Percentiles rank a stretch among this genome's conserved stretches.
Conservation (phyloP, 345 rosid species). For the Syzygium aromaticum region DNA sequence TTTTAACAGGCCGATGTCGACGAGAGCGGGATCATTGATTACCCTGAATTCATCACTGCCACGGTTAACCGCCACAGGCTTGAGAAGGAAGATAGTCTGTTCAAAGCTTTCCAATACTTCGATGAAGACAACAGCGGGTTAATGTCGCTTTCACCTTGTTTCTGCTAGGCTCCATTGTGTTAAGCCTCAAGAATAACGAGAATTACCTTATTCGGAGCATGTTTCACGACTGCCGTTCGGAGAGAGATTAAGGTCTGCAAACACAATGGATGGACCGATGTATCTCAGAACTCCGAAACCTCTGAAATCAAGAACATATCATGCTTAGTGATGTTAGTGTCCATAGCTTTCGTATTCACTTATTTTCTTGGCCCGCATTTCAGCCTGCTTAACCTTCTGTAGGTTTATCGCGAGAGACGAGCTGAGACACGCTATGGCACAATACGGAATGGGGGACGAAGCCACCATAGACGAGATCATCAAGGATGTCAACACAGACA, state of each 20-base stretch:
- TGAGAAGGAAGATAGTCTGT: slow-evolving; percentile 70
- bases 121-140: slow-evolving; percentile 82
- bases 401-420: slow-evolving; percentile 90
- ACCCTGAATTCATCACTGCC: slow-evolving; percentile 78
- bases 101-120: slow-evolving; percentile 61
- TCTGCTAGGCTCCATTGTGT: background rate
- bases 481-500: slow-evolving; percentile 74
- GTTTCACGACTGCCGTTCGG: background rate
- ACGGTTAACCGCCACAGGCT: slow-evolving; percentile 80
- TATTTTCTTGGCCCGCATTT: background rate
- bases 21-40: slow-evolving; percentile 73
- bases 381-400: background rate
- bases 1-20: slow-evolving; percentile 81
- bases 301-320: background rate
- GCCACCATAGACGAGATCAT: slow-evolving; percentile 67
- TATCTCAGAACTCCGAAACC: background rate
- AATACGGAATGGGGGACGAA: slow-evolving; percentile 76
- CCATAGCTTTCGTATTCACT: background rate
- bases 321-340: background rate
- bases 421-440: slow-evolving; percentile 54
- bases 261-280: background rate
- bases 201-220: background rate
- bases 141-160: slow-evolving; percentile 1
- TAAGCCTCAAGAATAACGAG: background rate
- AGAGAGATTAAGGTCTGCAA: background rate